Evolutionary conservation across 257 asterid genomes (phyloP), one percentile per base, ranked within the genome.

Genomic region (Paraleonurus japonicus): DNA sequence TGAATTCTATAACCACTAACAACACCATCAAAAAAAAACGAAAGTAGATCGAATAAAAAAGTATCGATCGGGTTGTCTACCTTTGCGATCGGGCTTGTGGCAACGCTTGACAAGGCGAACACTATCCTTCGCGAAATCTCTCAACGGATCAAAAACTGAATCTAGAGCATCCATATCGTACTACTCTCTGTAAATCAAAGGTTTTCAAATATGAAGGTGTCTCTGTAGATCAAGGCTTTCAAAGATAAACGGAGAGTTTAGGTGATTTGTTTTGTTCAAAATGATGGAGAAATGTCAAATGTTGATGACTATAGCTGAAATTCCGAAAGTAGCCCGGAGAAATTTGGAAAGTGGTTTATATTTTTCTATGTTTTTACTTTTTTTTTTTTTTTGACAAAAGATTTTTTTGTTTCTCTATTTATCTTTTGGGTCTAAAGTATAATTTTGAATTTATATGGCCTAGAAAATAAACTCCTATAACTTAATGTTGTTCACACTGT

Each of bases 31-130:
- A 22, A 61, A 3, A 7, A n/a, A 9, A 32, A 17, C 3, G 2
- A 8, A 66, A 60, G 24, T 15, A 47, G 50, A 71, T 33, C 30
- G 51, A 43, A 53, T 7, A 7, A 41, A 62, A 11, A 41, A 45
- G 2, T n/a, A 61, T 23, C 57, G 9, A 58, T 13, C 8, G 69
- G 60, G 39, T 15, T 17, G 65, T 76, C n/a, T n/a, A 85, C 90
- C 90, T 79, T 85, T 83, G 57, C 88, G 90, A 83, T 85, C 90
- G 63, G 88, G 90, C 76, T 85, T 85, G 84, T 85, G 90, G 84
- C 90, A 85, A 13, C 90, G 81, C 78, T 82, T 85, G 77, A 82
- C 90, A 41, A 85, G 90, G 65, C 87, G 87, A 75, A 80, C 77
- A 51, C 90, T 85, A 79, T 82, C 90, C 84, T 83, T 79, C 30